phyloP scores from a whole-genome alignment of 768 basidiomycete species.

The Suillus weaverae region DNA sequence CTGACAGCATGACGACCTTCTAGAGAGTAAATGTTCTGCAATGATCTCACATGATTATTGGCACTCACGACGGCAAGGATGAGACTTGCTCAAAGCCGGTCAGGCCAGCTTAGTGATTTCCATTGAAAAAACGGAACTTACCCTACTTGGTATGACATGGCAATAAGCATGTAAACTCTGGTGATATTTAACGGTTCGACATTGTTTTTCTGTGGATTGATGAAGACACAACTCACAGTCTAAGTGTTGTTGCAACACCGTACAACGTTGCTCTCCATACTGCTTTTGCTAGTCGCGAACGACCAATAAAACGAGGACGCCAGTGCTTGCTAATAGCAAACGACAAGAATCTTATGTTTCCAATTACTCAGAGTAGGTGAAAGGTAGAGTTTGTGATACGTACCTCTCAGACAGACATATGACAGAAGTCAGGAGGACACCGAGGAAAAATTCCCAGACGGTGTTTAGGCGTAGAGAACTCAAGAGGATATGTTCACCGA shows the following conservation, averaged over 20 bases:
- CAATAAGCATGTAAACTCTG: slow-evolving; percentile 71
- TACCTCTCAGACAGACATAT: slow-evolving; percentile 65
- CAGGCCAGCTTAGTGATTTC: neutral
- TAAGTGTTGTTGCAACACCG: slow-evolving; percentile 53
- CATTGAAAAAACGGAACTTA: slow-evolving; percentile 35
- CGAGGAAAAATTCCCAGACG: slow-evolving; percentile 47
- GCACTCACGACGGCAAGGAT: slow-evolving; percentile 1
- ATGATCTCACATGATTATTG: neutral
- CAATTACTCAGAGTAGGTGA: slow-evolving; percentile 4
- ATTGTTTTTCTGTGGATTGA: neutral
- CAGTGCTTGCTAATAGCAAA: slow-evolving; percentile 50
- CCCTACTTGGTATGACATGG: slow-evolving; percentile 73
- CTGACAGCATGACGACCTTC: slow-evolving; percentile 57
- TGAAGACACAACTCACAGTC: slow-evolving; percentile 50
- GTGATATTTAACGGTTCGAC: slow-evolving; percentile 6
- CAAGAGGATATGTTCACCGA: slow-evolving; percentile 49
- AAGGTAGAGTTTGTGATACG: slow-evolving; percentile 11
- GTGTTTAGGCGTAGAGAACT: slow-evolving; percentile 45
- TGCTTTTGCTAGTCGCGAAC: slow-evolving; percentile 46
- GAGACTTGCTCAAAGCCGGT: slow-evolving; percentile 1
- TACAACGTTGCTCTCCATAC: slow-evolving; percentile 57
- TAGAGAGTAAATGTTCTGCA: neutral
- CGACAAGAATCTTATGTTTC: slow-evolving; percentile 45
- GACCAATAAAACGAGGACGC: slow-evolving; percentile 41
- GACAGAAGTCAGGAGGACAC: slow-evolving; percentile 41